Base-by-base conservation (phyloP, 2,329 filamentous ascomycete genomes). In the Nemania sp. region DNA sequence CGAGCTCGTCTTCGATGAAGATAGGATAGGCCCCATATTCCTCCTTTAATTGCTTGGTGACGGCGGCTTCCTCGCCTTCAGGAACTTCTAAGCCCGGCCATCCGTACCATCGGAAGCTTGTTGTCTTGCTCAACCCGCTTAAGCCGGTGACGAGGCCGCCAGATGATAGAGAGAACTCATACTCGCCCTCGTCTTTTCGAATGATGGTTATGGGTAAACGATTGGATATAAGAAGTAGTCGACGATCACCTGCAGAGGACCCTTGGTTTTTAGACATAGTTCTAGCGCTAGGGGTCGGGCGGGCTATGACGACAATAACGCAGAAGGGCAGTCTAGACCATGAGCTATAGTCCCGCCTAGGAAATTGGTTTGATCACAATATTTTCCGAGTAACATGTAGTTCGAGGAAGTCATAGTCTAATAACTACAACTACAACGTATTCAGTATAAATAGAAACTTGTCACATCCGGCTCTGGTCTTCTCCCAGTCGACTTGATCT, bases 51-150 rank as follows among this genome's bases (percentile, higher is more conserved):
- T 88, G 85, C 68, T 88, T 80, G 68, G 84, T 88, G 72, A 99
- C 86, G 51, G 81, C 79, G 2, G 81, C 78, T 37, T 90, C 82
- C 72, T 97, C 93, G 50, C 85, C 82, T 60, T 95, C 90, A 33
- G 93, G 93, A 4, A 97, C 86, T 72, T 97, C 91, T 43, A 96
- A 76, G 31, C 94, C 94, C 1, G 94, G 92, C 93, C 94, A 97
- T 63, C 94, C 94, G 74, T 97, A 97, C 94, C 94, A 99, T 73
- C 94, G 90, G 74, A 97, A 97, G 63, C 87, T 93, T 22, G 91
- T 96, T 26, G 90, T 89, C 75, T 97, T 97, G 66, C 90, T 88
- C 54, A 97, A 77, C 22, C 94, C 94, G 63, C 90, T 96, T 57
- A 99, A 80, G 17, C 94, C 94, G 45, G 91, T 96, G 66, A 97